Base-by-base conservation (phyloP, 2,329 filamentous ascomycete species). In the Dactylellina cionopaga region DNA sequence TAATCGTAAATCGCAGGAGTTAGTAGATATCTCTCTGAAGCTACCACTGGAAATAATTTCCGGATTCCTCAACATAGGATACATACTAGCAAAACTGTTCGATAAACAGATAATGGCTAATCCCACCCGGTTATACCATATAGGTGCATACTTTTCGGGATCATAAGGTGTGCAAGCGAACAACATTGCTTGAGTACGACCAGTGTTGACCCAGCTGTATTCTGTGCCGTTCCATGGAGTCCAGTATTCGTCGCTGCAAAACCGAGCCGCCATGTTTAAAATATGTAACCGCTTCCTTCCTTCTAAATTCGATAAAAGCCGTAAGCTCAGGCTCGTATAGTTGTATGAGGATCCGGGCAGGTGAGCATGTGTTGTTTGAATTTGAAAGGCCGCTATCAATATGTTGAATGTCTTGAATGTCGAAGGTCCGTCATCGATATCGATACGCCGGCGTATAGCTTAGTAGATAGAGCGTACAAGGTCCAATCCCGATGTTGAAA, bases 81-180 rank as follows among this genome's bases (percentile, higher is more conserved):
- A 62, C 41, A 22, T 39, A 59, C 77, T 77, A 51, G 77, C 76
- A 60, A 70, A 76, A 75, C 49, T 77, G 63, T 78, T 77, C 39
- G 63, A 62, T 24, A 77, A 44, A 47, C 64, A 75, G 10, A 78
- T 77, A 7, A 76, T 76, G 6, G 64, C 75, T 22, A 79, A 63
- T 51, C 76, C 77, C 60, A 79, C 65, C 9, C 65, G 65, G 11
- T 75, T 72, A 31, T 76, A 76, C 77, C 77, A 78, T 17, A 64
- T 29, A 11, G 69, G 59, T 5, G 76, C 74, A 11, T 76, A 75
- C 6, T 52, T 72, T 24, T 62, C 69, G 1, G 76, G 74, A 52
- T 79, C 58, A 59, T 76, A 78, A 9, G 66, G 66, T 9, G 66
- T 71, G 35, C 66, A 71, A 17, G 66, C 58, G 24, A 71, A 71